Percentiles rank a stretch among this genome's conserved stretches.
Conservation (phyloP, 371 early-diverging fungal species). For the Mortierella sp. region DNA sequence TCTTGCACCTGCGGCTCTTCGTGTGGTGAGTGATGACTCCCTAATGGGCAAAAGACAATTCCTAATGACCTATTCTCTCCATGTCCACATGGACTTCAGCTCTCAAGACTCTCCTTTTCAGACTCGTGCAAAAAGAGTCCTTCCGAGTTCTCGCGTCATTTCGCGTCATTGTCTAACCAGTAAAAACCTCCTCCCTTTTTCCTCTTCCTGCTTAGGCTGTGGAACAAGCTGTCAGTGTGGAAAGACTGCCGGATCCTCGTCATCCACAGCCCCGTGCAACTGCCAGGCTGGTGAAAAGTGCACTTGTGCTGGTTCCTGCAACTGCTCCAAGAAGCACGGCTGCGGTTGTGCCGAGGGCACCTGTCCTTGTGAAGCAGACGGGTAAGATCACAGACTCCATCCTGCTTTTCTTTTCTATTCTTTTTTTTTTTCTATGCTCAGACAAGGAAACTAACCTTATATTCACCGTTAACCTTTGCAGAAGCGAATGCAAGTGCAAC, state of each 20-base stretch:
- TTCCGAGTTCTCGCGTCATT: conserved; percentile 24
- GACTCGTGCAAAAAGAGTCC: too few relatives aligned
- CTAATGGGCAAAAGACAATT: too few relatives aligned
- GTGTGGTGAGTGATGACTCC: conserved; percentile 23
- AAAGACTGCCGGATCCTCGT: conserved; percentile 17
- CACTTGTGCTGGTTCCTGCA: conserved; percentile 15
- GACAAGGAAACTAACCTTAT: neutral
- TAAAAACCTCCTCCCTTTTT: neutral
- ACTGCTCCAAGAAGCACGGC: conserved; percentile 22
- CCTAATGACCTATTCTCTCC: too few relatives aligned
- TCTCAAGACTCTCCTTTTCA: neutral
- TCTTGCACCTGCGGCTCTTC: conserved; percentile 34
- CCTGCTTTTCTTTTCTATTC: conserved; percentile 30
- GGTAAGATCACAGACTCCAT: neutral
- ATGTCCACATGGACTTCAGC: neutral
- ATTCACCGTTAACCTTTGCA: neutral
- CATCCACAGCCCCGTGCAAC: conserved; percentile 13
- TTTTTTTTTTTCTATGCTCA: conserved; percentile 4
- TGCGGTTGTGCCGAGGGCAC: conserved; percentile 34
- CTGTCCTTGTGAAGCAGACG: conserved; percentile 24
- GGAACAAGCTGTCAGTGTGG: conserved; percentile 41
- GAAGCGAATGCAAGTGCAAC: conserved; percentile 36
- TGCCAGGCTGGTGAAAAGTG: conserved; percentile 35
- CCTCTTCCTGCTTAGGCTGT: conserved; percentile 19
- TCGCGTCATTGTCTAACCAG: conserved; percentile 16